Base-by-base conservation (phyloP, 768 basidiomycete genomes). In the Tulasnella sp. region DNA sequence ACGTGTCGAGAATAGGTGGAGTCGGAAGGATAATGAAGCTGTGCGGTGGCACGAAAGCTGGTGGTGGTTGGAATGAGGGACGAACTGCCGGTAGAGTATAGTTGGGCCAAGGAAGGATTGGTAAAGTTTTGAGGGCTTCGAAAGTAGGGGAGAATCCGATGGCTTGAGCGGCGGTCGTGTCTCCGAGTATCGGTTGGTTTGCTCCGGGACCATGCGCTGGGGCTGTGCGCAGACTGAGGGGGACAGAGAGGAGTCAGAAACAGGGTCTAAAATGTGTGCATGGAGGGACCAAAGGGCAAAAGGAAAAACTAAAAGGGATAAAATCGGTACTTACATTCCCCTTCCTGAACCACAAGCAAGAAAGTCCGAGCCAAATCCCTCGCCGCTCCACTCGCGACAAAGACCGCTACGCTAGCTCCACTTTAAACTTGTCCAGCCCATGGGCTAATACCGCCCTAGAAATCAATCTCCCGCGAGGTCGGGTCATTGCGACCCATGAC, bases 141-240 rank as follows among this genome's bases (percentile, higher is more conserved):
- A 85, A 91, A 0, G 89, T 85, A 11, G 90, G 89, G 0, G 94
- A 95, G 85, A 93, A 94, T 18, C 95, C 83, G 41, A 96, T 85
- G 0, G 90, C 93, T 84, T 93, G 91, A 76, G 91, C 93, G 8
- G 91, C 86, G 1, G 94, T 93, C 0, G 93, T 91, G 84, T 96
- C 94, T 3, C 93, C 93, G 1, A 95, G 86, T 8, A 93, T 85
- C 0, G 93, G 93, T 0, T 89, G 83, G 14, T 83, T 82, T 24
- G 85, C 79, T 16, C 90, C 83, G 6, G 85, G 79, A 80, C 88
- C 83, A 82, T 92, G 92, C 74, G 92, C 85, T 24, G 90, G 88
- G 16, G 82, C 91, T 92, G 73, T 12, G 16, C 42, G 58, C 41
- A 50, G 22, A 58, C 34, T 14, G 24, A 28, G 34, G 22, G 77